phyloP scores from a whole-genome alignment of 306 rosid genomes.

The Cicer judaicum region DNA sequence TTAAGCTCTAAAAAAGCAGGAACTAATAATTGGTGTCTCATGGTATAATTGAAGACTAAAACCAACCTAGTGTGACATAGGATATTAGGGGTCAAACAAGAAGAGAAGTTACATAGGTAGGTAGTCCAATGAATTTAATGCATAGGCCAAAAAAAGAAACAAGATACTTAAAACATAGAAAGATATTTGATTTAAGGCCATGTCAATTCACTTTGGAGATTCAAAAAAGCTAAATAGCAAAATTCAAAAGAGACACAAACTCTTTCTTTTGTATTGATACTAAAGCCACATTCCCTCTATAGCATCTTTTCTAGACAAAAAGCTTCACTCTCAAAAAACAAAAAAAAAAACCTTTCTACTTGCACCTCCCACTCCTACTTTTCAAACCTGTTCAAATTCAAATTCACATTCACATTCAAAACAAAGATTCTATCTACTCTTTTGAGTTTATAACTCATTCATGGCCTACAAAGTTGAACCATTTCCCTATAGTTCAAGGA shows the following conservation, averaged over 20 bases:
- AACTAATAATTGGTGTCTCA: slow-evolving; percentile 42
- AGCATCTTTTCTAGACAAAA: slow-evolving; percentile 36
- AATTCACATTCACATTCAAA: not conserved
- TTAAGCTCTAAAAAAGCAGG: slow-evolving; percentile 11
- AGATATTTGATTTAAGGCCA: slow-evolving; percentile 27
- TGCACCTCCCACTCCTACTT: slow-evolving; percentile 35
- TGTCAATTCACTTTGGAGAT: slow-evolving; percentile 36
- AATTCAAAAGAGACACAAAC: slow-evolving; percentile 35
- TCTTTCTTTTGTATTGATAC: slow-evolving; percentile 28
- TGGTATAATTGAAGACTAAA: slow-evolving; percentile 43
- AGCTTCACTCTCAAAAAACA: not conserved
- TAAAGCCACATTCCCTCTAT: slow-evolving; percentile 40
- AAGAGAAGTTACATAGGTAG: slow-evolving; percentile 33
- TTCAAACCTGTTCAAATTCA: slow-evolving; percentile 33
- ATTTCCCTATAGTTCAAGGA: slow-evolving; percentile 53
- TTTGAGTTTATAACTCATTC: slow-evolving; percentile 35
- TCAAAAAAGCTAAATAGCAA: slow-evolving; percentile 45
- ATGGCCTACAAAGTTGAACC: slow-evolving; percentile 60
- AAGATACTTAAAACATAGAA: slow-evolving; percentile 37
- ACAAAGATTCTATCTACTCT: slow-evolving; percentile 1
- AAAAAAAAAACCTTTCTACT: slow-evolving; percentile 30
- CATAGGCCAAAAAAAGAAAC: slow-evolving; percentile 35
- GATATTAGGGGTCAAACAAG: slow-evolving; percentile 45
- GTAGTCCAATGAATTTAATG: slow-evolving; percentile 36
- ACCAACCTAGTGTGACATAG: slow-evolving; percentile 39